These are phyloP conservation scores for Deinandra increscens DNA, from an alignment of 129 eudicot species.

Conservation along the genomic window DNA sequence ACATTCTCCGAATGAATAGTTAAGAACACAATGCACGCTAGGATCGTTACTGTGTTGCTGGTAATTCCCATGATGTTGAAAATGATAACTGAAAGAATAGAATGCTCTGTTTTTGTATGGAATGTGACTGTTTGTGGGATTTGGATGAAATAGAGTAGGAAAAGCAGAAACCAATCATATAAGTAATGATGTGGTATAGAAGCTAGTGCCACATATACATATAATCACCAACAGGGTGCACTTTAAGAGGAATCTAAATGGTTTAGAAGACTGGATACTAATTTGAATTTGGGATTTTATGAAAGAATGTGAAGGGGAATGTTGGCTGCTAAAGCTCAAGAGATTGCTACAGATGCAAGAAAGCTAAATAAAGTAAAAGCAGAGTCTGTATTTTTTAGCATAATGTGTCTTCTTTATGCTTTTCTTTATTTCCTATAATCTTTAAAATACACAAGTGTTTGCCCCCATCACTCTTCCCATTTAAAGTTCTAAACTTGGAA, in stretches of 20 bases:
- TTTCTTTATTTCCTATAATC: conserved; percentile 39
- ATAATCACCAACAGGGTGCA: not conserved
- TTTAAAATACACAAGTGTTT: conserved; percentile 20
- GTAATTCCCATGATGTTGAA: conserved; percentile 36
- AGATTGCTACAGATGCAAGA: conserved; percentile 59
- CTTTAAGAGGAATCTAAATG: conserved; percentile 54
- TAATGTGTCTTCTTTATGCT: conserved; percentile 68
- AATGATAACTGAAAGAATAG: conserved; percentile 5
- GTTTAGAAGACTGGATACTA: conserved; percentile 47
- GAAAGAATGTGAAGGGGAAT: conserved; percentile 24
- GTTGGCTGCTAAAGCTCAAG: conserved; percentile 38
- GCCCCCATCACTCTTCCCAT: conserved; percentile 10
- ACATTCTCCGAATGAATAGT: conserved; percentile 40
- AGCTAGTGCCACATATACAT: conserved; percentile 6
- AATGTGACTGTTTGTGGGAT: conserved; percentile 40
- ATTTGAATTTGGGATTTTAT: conserved; percentile 27
- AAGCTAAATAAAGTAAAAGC: conserved; percentile 54
- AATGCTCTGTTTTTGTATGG: conserved; percentile 12
- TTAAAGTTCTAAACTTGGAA: conserved; percentile 12
- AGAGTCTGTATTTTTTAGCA: conserved; percentile 41
- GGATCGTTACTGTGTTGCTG: conserved; percentile 29
- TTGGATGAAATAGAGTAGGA: conserved; percentile 48
- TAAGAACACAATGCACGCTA: conserved; percentile 47
- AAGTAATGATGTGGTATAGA: conserved; percentile 46
- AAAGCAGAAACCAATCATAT: conserved; percentile 43